Conservation (phyloP, 2,329 filamentous ascomycete species). For the Endoconidiophora polonica region DNA sequence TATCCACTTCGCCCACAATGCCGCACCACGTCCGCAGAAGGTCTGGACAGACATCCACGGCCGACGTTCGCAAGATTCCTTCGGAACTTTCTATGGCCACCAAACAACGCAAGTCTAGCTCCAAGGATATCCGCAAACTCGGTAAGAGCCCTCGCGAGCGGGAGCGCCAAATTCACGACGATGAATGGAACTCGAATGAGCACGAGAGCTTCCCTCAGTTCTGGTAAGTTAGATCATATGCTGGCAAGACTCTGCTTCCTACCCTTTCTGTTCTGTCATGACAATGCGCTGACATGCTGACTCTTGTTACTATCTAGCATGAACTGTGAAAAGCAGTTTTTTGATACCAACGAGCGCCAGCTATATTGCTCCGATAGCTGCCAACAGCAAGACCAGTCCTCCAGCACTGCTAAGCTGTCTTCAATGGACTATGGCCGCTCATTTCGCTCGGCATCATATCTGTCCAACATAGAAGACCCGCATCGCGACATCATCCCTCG, state of each 20-base stretch:
- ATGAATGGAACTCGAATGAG: constrained; percentile 36
- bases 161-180: constrained; percentile 25
- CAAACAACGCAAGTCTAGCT: constrained; percentile 26
- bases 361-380: constrained; percentile 50
- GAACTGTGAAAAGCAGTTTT: constrained; percentile 51
- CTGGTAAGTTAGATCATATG: constrained; percentile 32
- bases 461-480: constrained; percentile 26
- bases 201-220: constrained; percentile 48
- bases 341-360: constrained; percentile 37
- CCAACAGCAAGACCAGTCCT: constrained; percentile 34
- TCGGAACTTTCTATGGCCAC: constrained; percentile 31
- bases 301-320: constrained; percentile 28
- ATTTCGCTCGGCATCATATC: constrained; percentile 18
- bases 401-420: constrained; percentile 19
- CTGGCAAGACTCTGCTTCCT: neutral
- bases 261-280: neutral
- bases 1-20: constrained; percentile 23
- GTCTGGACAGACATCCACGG: constrained; percentile 35
- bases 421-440: constrained; percentile 17
- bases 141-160: constrained; percentile 34
- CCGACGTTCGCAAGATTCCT: constrained; percentile 33
- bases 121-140: constrained; percentile 29
- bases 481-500: constrained; percentile 43
- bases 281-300: neutral
- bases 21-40: constrained; percentile 40